Percentiles rank a stretch among this genome's conserved stretches.
phyloP scores from a whole-genome alignment of 306 rosid species.

The Cucurbita maxima region DNA sequence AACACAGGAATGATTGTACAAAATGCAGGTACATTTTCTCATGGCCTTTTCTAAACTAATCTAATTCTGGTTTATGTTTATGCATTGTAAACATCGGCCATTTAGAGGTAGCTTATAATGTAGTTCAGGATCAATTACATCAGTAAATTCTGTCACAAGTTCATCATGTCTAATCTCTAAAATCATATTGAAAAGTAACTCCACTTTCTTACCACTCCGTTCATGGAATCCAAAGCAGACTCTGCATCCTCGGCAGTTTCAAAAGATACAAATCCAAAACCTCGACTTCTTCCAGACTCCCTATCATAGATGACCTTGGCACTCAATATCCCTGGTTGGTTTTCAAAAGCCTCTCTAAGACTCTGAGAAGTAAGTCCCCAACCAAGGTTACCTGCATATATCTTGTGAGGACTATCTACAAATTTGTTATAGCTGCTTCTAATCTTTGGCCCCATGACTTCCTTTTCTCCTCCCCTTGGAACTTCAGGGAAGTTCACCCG shows the following conservation, averaged over 20 bases:
- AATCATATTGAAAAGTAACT: neutral
- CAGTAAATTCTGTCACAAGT: neutral
- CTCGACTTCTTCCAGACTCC: slow-evolving; percentile 62
- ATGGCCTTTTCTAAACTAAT: neutral
- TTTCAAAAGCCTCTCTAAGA: slow-evolving; percentile 65
- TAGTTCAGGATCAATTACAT: neutral
- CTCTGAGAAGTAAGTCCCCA: slow-evolving; percentile 67
- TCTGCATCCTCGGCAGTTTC: slow-evolving; percentile 46
- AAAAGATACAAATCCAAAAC: slow-evolving; percentile 79
- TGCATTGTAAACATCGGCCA: neutral
- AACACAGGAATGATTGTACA: neutral
- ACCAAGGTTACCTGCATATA: slow-evolving; percentile 88
- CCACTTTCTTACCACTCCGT: slow-evolving; percentile 61
- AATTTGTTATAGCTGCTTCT: slow-evolving; percentile 40
- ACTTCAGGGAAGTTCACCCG: slow-evolving; percentile 91
- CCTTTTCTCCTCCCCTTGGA: slow-evolving; percentile 85
- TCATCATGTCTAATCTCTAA: neutral
- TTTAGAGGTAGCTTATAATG: neutral
- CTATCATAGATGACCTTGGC: slow-evolving; percentile 79
- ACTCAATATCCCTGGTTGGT: slow-evolving; percentile 63
- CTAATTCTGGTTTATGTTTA: neutral
- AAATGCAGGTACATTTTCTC: neutral
- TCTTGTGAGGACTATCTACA: slow-evolving; percentile 70
- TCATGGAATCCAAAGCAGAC: slow-evolving; percentile 52
- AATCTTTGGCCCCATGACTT: slow-evolving; percentile 47